Conservation (phyloP, 1,284 basidiomycete genomes). For the Entoloma clypeatum region DNA sequence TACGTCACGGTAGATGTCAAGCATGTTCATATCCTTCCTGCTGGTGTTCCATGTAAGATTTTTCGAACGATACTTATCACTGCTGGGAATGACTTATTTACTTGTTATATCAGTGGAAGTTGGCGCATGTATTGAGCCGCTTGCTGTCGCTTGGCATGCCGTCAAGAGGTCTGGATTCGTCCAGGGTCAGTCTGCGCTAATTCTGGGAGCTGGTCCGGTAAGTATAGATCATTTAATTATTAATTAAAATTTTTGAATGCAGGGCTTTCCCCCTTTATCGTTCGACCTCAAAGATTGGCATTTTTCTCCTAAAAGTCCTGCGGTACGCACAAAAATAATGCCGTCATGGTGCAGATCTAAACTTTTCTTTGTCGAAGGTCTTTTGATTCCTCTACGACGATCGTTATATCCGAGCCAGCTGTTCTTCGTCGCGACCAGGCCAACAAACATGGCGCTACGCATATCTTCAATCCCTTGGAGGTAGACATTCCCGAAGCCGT, state of each 20-base stretch:
- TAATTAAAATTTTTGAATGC: neutral
- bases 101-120: constrained; percentile 25
- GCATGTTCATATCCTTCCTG: constrained; percentile 27
- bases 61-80: neutral
- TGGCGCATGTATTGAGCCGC: constrained; percentile 31
- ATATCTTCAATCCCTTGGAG: constrained; percentile 21
- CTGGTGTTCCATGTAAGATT: constrained; percentile 24
- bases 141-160: constrained; percentile 31
- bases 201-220: constrained; percentile 31
- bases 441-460: constrained; percentile 25
- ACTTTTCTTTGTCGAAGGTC: constrained; percentile 16
- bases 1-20: constrained; percentile 27
- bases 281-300: too few species aligned
- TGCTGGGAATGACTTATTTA: neutral
- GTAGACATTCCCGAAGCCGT: constrained; percentile 17
- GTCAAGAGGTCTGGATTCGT: constrained; percentile 29
- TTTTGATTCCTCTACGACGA: constrained; percentile 21
- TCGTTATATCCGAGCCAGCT: constrained; percentile 29
- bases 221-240: constrained; percentile 4
- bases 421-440: constrained; percentile 25
- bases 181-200: constrained; percentile 24
- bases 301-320: constrained; percentile 24
- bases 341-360: neutral
- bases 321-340: constrained; percentile 10
- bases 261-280: too few species aligned